phyloP scores from a whole-genome alignment of 164 flowering plant genomes.

The Pachysandra terminalis region DNA sequence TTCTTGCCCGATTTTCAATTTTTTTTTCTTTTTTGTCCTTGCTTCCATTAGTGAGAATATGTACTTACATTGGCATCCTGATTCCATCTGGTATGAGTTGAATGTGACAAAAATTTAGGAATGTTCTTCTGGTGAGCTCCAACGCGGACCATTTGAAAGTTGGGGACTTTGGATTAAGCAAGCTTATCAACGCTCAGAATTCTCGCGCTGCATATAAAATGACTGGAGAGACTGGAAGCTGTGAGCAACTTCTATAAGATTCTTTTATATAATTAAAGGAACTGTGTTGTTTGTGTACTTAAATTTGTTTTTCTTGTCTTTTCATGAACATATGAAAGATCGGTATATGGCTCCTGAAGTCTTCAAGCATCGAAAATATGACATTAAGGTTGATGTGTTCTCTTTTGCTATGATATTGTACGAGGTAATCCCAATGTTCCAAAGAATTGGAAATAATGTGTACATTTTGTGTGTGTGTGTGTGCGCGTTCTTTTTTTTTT shows the following conservation, averaged over 20 bases:
- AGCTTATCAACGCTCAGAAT: conserved; percentile 90
- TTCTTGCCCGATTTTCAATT: not conserved
- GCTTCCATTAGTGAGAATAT: not conserved
- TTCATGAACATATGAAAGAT: conserved; percentile 41
- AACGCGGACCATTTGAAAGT: conserved; percentile 97
- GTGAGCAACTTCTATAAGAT: conserved; percentile 42
- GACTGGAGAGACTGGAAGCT: conserved; percentile 99
- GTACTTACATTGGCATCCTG: not conserved
- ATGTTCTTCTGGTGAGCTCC: conserved; percentile 93
- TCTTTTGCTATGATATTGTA: conserved; percentile 97
- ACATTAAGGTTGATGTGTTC: conserved; percentile 98
- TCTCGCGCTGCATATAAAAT: conserved; percentile 95
- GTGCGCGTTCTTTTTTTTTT: not conserved
- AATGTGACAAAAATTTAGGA: conserved; percentile 44
- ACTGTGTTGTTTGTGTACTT: not conserved
- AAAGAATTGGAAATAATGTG: not conserved
- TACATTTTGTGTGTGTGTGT: too few relatives aligned
- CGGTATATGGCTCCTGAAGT: conserved; percentile 99
- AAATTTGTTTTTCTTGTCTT: conserved; percentile 7
- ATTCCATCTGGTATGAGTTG: not conserved
- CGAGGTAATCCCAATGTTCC: conserved; percentile 58
- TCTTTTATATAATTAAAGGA: not conserved
- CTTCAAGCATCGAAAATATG: conserved; percentile 95
- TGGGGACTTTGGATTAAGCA: conserved; percentile 98
- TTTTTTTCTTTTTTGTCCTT: not conserved